These are phyloP conservation scores for Boehmeria nivea DNA, from an alignment of 306 rosid species.

Conservation along the genomic window DNA sequence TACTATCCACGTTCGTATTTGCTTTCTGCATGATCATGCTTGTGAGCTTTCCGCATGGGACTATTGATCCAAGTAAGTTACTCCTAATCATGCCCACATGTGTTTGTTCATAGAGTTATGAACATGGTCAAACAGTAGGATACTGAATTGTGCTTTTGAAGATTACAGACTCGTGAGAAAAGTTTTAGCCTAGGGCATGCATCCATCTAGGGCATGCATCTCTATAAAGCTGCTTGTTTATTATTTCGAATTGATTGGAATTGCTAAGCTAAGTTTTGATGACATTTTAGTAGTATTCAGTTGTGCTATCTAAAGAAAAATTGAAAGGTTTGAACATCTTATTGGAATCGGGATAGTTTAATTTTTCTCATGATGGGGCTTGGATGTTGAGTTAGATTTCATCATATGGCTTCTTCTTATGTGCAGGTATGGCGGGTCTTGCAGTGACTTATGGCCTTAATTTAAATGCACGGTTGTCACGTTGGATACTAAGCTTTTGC, in stretches of 20 bases:
- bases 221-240: too few relatives aligned
- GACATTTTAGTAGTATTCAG: too few relatives aligned
- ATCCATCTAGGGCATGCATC: neutral
- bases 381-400: neutral
- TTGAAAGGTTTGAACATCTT: too few relatives aligned
- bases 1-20: conserved; percentile 86
- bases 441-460: conserved; percentile 90
- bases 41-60: conserved; percentile 93
- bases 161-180: neutral
- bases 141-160: neutral
- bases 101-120: neutral
- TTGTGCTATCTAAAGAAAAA: too few relatives aligned
- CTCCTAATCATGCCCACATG: neutral
- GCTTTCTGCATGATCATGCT: conserved; percentile 96
- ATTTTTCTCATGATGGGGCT: conserved; percentile 9
- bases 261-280: too few relatives aligned
- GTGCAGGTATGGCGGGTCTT: conserved; percentile 92
- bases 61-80: conserved; percentile 88
- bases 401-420: conserved; percentile 13
- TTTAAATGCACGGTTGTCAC: conserved; percentile 74
- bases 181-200: neutral
- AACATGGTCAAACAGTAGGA: conserved; percentile 6
- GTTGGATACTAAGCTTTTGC: conserved; percentile 98
- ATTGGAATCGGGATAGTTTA: conserved; percentile 12
- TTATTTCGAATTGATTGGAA: too few relatives aligned